phyloP scores from a whole-genome alignment of 352 stramenopile species.

The Phytophthora ramorum region DNA sequence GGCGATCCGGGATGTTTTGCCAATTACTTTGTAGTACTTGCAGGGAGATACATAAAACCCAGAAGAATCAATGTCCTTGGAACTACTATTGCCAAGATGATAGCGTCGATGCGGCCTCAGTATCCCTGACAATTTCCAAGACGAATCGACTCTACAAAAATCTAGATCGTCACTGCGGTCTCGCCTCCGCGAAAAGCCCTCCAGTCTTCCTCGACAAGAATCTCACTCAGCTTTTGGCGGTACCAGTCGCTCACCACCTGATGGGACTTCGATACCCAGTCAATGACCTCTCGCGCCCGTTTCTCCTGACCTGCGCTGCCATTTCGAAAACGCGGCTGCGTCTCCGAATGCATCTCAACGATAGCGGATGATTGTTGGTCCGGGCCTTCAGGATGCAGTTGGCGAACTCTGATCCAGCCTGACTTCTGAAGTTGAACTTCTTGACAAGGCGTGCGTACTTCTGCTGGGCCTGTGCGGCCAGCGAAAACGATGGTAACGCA shows the following conservation, averaged over 20 bases:
- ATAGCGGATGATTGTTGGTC: slow-evolving; percentile 7
- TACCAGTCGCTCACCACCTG: slow-evolving; percentile 24
- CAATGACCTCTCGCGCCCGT: slow-evolving; percentile 17
- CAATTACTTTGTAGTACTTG: too few relatives aligned
- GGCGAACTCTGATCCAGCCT: slow-evolving; percentile 33
- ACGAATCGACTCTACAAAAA: too few relatives aligned
- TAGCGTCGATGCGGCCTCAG: too few relatives aligned
- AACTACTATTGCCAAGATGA: too few relatives aligned
- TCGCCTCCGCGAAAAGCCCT: slow-evolving; percentile 15
- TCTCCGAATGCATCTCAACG: slow-evolving; percentile 27
- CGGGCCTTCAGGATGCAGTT: background rate
- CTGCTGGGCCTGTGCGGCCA: slow-evolving; percentile 2
- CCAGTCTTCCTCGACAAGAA: slow-evolving; percentile 36
- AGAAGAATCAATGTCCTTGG: too few relatives aligned
- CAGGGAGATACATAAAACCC: too few relatives aligned
- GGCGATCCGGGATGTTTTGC: too few relatives aligned
- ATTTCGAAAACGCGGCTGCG: slow-evolving; percentile 21
- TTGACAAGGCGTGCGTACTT: slow-evolving; percentile 1
- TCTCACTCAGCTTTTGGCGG: slow-evolving; percentile 23
- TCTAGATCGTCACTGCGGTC: slow-evolving; percentile 2
- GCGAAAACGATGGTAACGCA: slow-evolving; percentile 31
- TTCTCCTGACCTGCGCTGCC: slow-evolving; percentile 5
- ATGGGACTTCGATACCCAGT: slow-evolving; percentile 14
- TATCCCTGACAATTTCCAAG: too few relatives aligned
- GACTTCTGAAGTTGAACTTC: slow-evolving; percentile 31